Evolutionary conservation across 495 filamentous ascomycete species (phyloP), one percentile per base, ranked within the genome.

Genomic region (Aspergillus olivimuriae): DNA sequence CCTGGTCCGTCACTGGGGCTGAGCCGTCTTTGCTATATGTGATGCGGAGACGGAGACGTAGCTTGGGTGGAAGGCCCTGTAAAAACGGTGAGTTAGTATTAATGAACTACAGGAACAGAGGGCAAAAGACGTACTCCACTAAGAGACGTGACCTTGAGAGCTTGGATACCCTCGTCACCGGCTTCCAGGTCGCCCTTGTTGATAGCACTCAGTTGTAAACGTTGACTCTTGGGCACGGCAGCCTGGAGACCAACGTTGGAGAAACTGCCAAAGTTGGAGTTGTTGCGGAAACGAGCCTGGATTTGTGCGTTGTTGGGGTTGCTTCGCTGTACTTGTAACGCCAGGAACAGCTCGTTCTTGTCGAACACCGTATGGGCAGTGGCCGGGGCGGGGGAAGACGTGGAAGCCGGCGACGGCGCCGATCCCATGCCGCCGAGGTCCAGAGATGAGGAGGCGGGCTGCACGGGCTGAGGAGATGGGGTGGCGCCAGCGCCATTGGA

Each of bases 211-310:
- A 98, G 69, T 61, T 94, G 87, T 47, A 98, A 61, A 55, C 87
- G 91, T 65, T 97, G 94, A 26, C 82, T 88, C 69, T 95, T 96
- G 4, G 92, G 94, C 47, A 97, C 92, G 4, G 92, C 92, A 35
- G 90, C 94, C 63, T 97, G 94, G 40, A 98, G 58, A 4, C 81
- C 82, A 14, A 96, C 85, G 24, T 68, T 75, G 12, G 78, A 73
- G 35, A 97, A 73, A n/a, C 63, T 56, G 20, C 70, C 70, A 39
- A 81, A 78, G 41, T 75, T 77, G 11, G 81, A 83, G 1, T 65
- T 73, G 59, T 96, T 97, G 11, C 74, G 72, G 76, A 98, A 96
- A 4, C 85, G 80, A 14, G 88, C 87, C 20, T 84, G 67, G 7
- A 94, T 81, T 56, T 94, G 88, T 15, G 72, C 73, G 4, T 71